Evolutionary conservation across 1,139 yeast genomes (phyloP), one percentile per base, ranked within the genome.

Genomic region (Yamadazyma dendronema): DNA sequence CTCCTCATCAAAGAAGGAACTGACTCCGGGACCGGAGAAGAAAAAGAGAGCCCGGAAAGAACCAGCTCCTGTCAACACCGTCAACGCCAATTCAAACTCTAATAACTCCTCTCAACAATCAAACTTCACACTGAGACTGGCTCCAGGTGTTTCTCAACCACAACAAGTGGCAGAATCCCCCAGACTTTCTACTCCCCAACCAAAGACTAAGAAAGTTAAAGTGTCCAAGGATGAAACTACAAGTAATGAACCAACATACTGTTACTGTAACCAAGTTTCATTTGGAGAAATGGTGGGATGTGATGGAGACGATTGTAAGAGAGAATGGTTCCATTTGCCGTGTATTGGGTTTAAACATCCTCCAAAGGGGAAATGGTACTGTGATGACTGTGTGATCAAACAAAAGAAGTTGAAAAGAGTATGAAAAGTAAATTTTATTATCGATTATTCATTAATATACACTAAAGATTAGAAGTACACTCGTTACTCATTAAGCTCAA

Each of bases 211-310:
- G 53, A 48, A 61, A 45, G 57, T 62, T 11, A 56, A 55, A 36
- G 36, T 30, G 15, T 54, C 54, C 34, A 65, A 64, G 26, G 65
- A 60, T 17, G 67, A 60, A 12, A 48, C 46, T 15, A 31, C 44
- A 16, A 46, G 42, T 31, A 61, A 59, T 34, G 96, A 92, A 55
- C 96, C 95, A 1, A 79, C 92, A 3, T 92, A 92, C 59, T 92
- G 98, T 61, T 88, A 88, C 62, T 92, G 98, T 66, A 88, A 89
- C 58, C 96, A 90, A 57, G 95, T 89, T 1, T 90, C 97, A 3
- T 90, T 86, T 59, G 98, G 98, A 14, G 97, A 92, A 56, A 92
- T 92, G 98, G 97, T 92, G 43, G 98, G 96, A 3, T 92, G 98
- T 63, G 98, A 92, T 56, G 96, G 96, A 3, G 92, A 85, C 33